Evolutionary conservation across 108 stramenopile species (phyloP).

Genomic region (Stephanodiscus triporus): DNA sequence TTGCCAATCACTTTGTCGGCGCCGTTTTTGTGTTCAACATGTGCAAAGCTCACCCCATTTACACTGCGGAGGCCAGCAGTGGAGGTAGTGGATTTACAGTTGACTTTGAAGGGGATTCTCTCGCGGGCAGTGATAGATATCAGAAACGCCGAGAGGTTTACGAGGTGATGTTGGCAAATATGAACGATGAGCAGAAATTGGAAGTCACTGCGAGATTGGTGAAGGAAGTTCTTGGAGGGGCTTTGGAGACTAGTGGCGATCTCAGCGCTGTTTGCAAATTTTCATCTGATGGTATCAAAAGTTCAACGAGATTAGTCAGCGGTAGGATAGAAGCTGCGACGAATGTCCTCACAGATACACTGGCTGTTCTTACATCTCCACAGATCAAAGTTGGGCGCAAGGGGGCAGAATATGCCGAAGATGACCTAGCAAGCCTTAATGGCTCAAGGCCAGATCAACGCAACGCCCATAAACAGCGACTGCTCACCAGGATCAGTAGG

Average conservation of each 20-base stretch:
- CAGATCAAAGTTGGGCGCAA: slow-evolving; percentile 65
- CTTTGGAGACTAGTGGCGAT: slow-evolving; percentile 67
- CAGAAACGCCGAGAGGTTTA: slow-evolving; percentile 75
- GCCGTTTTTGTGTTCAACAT: slow-evolving; percentile 91
- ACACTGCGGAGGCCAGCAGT: slow-evolving; percentile 67
- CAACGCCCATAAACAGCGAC: slow-evolving; percentile 75
- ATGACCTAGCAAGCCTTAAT: slow-evolving; percentile 54
- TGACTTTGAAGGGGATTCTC: slow-evolving; percentile 40
- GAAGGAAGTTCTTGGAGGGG: slow-evolving; percentile 85
- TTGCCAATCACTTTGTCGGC: slow-evolving; percentile 89
- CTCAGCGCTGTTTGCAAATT: slow-evolving; percentile 65
- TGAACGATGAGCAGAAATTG: slow-evolving; percentile 92
- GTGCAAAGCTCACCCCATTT: slow-evolving; percentile 91
- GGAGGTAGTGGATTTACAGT: slow-evolving; percentile 77
- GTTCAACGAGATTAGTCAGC: slow-evolving; percentile 17
- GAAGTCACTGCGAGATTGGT: slow-evolving; percentile 86
- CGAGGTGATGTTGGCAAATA: slow-evolving; percentile 76
- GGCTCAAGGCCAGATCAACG: slow-evolving; percentile 58
- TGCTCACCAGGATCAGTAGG: slow-evolving; percentile 86
- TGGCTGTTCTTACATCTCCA: slow-evolving; percentile 64
- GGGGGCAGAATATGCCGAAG: slow-evolving; percentile 58
- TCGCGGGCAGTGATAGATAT: slow-evolving; percentile 55
- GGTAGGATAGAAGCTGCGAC: slow-evolving; percentile 54
- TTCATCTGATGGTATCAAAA: slow-evolving; percentile 5
- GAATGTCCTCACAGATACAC: slow-evolving; percentile 71